Evolutionary conservation across 179 eudicot species (phyloP), one percentile per base, ranked within the genome.

Genomic region (Camellia oleifera): DNA sequence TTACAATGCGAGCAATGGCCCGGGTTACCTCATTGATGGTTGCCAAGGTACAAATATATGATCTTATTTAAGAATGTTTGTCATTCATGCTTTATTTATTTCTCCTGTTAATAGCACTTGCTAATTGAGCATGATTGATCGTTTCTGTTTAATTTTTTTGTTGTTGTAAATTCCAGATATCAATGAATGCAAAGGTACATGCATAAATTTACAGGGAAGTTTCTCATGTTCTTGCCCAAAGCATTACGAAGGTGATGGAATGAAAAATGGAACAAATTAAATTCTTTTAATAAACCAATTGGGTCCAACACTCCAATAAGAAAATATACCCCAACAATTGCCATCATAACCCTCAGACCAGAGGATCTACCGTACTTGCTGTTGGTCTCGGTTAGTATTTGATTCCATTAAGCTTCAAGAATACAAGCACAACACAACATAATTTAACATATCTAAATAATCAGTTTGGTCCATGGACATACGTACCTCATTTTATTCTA

Each of bases 31-130:
- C 20, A 7, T 50, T 48, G 48, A 56, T 74, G 77, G 77, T 23
- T 74, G 77, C 77, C 64, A 56, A 74, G 77, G 77, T 74, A 58
- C 53, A 6, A 17, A 72, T 53, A 53, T 23, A 4, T 9, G 3
- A 1, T 46, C 17, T n/a, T 3, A n/a, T n/a, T 50, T 17, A 2
- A 11, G 23, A 13, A 20, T 71, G 2, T 18, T 17, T 5, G 62
- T 15, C 5, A 57, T 57, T 13, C 0, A 26, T 13, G 1, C 4
- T 3, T 5, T 14, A 46, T 2, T 0, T 0, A 15, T 1, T 15
- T 7, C 2, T n/a, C 1, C 45, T 48, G 52, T 48, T 7, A 48
- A 48, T 48, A 7, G 52, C 7, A 48, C 17, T 57, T 14, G 14
- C 17, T 57, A 54, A 54, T 32, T 32, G 40, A 32, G 40, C 40